A percentile compares a stretch with the other conserved stretches of the same genome.
Evolutionary conservation across 257 asterid species (phyloP).

Genomic region (Orobanche coerulescens): DNA sequence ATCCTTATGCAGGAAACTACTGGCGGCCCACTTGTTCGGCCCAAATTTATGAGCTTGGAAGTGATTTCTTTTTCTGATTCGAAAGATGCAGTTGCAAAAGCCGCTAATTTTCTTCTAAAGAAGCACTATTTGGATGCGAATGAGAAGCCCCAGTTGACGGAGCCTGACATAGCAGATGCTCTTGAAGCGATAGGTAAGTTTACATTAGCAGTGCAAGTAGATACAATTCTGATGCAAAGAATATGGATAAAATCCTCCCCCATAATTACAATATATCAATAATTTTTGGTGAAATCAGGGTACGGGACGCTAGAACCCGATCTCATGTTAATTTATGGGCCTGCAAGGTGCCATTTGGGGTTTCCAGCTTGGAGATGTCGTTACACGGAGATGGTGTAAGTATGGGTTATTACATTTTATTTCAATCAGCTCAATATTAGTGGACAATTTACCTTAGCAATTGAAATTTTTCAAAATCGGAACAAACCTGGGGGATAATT

Average conservation of each 20-base stretch:
- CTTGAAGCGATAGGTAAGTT: constrained; percentile 65
- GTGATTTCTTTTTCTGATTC: constrained; percentile 67
- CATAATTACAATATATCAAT: background rate
- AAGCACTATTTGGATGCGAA: constrained; percentile 38
- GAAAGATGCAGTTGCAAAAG: constrained; percentile 77
- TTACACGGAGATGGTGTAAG: constrained; percentile 95
- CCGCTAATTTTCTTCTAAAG: constrained; percentile 62
- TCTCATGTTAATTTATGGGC: constrained; percentile 79
- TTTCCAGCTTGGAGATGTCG: constrained; percentile 95
- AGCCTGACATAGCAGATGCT: constrained; percentile 65
- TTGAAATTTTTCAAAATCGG: background rate
- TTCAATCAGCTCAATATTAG: background rate
- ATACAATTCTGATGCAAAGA: too few species aligned
- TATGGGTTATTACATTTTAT: constrained; percentile 10
- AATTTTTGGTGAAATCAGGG: constrained; percentile 42
- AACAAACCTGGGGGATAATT: too few species aligned
- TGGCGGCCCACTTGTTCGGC: constrained; percentile 29
- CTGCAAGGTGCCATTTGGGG: constrained; percentile 87
- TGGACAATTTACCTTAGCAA: constrained; percentile 4
- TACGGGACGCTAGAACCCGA: constrained; percentile 63
- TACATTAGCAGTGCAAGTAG: too few species aligned
- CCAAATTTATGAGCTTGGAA: constrained; percentile 48
- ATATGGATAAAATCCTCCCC: background rate
- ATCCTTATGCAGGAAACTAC: constrained; percentile 32
- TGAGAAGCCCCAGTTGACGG: constrained; percentile 49